Conservation (phyloP, 148 eudicot genomes). For the Rhododendron ferrugineum region DNA sequence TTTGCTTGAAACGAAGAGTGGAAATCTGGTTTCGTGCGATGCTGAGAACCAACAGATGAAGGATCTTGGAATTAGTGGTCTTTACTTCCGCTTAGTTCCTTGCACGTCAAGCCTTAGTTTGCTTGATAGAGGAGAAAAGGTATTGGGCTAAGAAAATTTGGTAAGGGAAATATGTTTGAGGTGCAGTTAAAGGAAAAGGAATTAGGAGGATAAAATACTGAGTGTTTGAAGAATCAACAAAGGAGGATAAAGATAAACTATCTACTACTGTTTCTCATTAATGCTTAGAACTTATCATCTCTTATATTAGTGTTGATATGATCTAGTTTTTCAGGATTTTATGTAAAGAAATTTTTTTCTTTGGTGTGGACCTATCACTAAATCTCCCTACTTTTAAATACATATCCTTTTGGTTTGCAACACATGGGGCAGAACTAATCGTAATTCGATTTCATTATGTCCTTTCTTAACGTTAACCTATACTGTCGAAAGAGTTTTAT, state of each 20-base stretch:
- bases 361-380: too few species aligned
- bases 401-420: neutral
- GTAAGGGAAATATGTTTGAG: neutral
- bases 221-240: neutral
- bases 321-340: neutral
- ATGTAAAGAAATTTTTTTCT: neutral
- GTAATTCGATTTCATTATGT: neutral
- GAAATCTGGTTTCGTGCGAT: conserved; percentile 15
- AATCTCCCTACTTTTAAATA: neutral
- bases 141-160: neutral
- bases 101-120: conserved; percentile 20
- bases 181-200: neutral
- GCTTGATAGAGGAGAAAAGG: conserved; percentile 17
- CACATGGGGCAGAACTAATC: neutral
- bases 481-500: neutral
- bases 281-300: neutral
- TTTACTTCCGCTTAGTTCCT: conserved; percentile 14
- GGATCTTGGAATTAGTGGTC: conserved; percentile 15
- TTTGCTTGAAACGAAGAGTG: conserved; percentile 7
- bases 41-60: conserved; percentile 4
- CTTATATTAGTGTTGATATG: neutral
- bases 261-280: neutral
- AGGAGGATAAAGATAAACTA: neutral
- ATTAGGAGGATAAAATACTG: neutral
- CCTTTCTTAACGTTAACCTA: neutral